These are phyloP conservation scores for Taphrina communis DNA, from an alignment of 1,139 yeast species.

Conservation along the genomic window DNA sequence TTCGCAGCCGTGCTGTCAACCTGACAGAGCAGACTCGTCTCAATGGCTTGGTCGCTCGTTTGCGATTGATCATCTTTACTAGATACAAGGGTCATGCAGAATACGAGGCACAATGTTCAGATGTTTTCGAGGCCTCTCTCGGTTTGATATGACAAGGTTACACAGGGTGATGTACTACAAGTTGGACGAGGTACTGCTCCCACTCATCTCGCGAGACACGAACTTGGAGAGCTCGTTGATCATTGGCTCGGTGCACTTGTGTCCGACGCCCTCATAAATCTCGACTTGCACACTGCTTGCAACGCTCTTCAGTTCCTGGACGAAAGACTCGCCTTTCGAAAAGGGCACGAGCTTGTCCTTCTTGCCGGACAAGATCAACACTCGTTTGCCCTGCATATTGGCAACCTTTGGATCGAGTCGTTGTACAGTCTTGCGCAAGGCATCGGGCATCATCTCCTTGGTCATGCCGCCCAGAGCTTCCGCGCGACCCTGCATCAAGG, in stretches of 20 bases:
- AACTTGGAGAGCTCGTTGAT: constrained; percentile 22
- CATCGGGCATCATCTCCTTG: constrained; percentile 42
- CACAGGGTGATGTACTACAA: background rate
- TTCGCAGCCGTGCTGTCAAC: constrained; percentile 35
- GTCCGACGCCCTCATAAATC: constrained; percentile 34
- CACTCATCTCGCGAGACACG: constrained; percentile 21
- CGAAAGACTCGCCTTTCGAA: constrained; percentile 15
- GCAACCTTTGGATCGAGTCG: constrained; percentile 42
- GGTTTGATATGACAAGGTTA: background rate
- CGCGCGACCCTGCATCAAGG: constrained; percentile 44
- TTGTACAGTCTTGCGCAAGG: constrained; percentile 36
- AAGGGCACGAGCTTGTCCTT: constrained; percentile 46
- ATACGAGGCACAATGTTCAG: constrained; percentile 11
- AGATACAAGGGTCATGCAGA: constrained; percentile 15
- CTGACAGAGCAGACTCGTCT: constrained; percentile 29
- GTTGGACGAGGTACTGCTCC: constrained; percentile 1
- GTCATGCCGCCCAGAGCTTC: constrained; percentile 24
- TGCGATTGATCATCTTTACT: constrained; percentile 8
- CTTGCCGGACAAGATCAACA: constrained; percentile 45
- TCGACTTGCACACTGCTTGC: constrained; percentile 19
- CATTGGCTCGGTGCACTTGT: constrained; percentile 31
- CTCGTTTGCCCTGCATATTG: constrained; percentile 43
- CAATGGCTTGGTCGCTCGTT: constrained; percentile 2
- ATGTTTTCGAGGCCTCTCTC: constrained; percentile 4
- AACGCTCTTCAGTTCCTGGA: constrained; percentile 12